These are phyloP conservation scores for Mycena sp. DNA, from an alignment of 1,284 basidiomycete genomes.

Conservation along the genomic window DNA sequence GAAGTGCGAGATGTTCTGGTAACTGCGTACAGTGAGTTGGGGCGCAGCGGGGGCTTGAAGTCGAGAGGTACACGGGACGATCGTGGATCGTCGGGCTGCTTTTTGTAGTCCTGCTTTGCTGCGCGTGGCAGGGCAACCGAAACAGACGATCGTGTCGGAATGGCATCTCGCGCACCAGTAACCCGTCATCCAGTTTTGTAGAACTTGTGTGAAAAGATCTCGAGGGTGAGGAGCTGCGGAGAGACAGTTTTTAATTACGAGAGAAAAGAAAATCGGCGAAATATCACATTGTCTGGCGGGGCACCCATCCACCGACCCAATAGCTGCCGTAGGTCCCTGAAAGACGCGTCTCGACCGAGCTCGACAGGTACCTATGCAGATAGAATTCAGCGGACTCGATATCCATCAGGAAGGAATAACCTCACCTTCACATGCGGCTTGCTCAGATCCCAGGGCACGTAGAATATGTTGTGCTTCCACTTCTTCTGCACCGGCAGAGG, in stretches of 20 bases:
- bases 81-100: constrained; percentile 66
- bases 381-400: constrained; percentile 19
- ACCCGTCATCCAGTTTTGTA: constrained; percentile 83
- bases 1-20: constrained; percentile 64
- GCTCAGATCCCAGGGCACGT: constrained; percentile 80
- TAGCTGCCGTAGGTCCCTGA: constrained; percentile 81
- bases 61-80: constrained; percentile 80
- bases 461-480: constrained; percentile 79
- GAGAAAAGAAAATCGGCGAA: constrained; percentile 17
- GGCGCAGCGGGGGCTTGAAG: constrained; percentile 37
- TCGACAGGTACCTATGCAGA: constrained; percentile 73
- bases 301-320: constrained; percentile 78
- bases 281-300: constrained; percentile 73
- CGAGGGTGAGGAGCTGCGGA: constrained; percentile 75
- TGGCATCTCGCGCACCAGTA: constrained; percentile 74
- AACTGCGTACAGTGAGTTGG: constrained; percentile 37
- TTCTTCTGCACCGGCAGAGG: constrained; percentile 93
- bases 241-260: constrained; percentile 13
- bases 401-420: neutral
- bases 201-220: constrained; percentile 78
- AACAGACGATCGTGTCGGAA: constrained; percentile 76
- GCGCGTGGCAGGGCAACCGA: constrained; percentile 76
- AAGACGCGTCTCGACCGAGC: constrained; percentile 79
- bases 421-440: constrained; percentile 73
- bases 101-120: constrained; percentile 74